These are phyloP conservation scores for Fraxinus albicans DNA, from an alignment of 305 asterid genomes.

Conservation along the genomic window DNA sequence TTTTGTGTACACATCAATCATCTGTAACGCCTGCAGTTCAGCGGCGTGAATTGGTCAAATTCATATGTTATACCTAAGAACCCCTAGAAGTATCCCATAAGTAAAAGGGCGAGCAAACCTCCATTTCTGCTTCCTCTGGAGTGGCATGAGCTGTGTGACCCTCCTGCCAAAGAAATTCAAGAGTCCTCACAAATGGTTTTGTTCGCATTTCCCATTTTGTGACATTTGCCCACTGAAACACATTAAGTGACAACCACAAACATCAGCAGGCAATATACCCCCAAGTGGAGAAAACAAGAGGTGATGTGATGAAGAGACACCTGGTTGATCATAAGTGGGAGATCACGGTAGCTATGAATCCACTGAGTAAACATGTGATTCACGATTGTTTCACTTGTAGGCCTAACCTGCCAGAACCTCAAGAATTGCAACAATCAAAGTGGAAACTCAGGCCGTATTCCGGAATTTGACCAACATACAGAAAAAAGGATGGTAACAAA, in stretches of 20 bases:
- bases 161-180: slow-evolving; percentile 97
- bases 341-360: slow-evolving; percentile 98
- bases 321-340: slow-evolving; percentile 98
- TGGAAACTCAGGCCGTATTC: slow-evolving; percentile 45
- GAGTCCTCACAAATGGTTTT: slow-evolving; percentile 89
- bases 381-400: slow-evolving; percentile 97
- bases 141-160: slow-evolving; percentile 99
- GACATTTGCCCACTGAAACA: slow-evolving; percentile 91
- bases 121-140: slow-evolving; percentile 87
- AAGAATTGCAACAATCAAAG: slow-evolving; percentile 63
- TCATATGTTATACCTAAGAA: slow-evolving; percentile 14
- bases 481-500: not conserved
- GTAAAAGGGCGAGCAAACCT: slow-evolving; percentile 48
- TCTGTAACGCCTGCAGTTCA: slow-evolving; percentile 83
- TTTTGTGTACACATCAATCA: slow-evolving; percentile 84
- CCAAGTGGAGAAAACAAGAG: slow-evolving; percentile 16
- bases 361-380: slow-evolving; percentile 99
- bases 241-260: slow-evolving; percentile 17
- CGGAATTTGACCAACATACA: slow-evolving; percentile 21
- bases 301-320: slow-evolving; percentile 33
- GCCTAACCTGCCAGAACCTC: slow-evolving; percentile 99
- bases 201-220: slow-evolving; percentile 99
- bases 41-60: slow-evolving; percentile 31
- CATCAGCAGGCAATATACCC: slow-evolving; percentile 10
- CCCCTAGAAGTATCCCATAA: not conserved